These are phyloP conservation scores for Suillus spraguei DNA, from an alignment of 768 basidiomycete species.

Conservation along the genomic window DNA sequence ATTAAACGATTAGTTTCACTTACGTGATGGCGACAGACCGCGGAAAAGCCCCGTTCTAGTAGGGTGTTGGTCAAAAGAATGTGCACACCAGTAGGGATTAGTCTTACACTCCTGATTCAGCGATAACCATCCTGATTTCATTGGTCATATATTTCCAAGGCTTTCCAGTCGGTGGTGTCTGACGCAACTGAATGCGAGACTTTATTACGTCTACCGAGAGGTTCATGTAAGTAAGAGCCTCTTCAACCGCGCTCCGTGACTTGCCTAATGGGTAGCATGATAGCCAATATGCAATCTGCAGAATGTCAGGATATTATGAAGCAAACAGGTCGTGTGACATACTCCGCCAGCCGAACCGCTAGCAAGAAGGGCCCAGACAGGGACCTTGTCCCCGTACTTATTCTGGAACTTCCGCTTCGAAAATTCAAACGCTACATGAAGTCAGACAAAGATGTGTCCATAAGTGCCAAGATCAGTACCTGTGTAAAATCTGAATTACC, in stretches of 20 bases:
- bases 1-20: slow-evolving; percentile 30
- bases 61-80: neutral
- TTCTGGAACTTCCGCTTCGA: slow-evolving; percentile 76
- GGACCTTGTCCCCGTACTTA: slow-evolving; percentile 65
- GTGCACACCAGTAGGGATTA: slow-evolving; percentile 15
- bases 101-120: slow-evolving; percentile 73
- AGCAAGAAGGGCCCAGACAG: slow-evolving; percentile 83
- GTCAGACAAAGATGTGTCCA: neutral
- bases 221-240: neutral
- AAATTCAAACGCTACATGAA: slow-evolving; percentile 75
- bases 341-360: slow-evolving; percentile 86
- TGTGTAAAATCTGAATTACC: slow-evolving; percentile 61
- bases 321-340: slow-evolving; percentile 30
- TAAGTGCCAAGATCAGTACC: slow-evolving; percentile 35
- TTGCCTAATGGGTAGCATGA: slow-evolving; percentile 86
- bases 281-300: slow-evolving; percentile 88
- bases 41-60: slow-evolving; percentile 65
- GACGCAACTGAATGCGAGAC: slow-evolving; percentile 82
- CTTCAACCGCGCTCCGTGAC: slow-evolving; percentile 2
- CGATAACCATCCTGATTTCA: slow-evolving; percentile 68
- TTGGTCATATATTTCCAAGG: slow-evolving; percentile 75
- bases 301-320: slow-evolving; percentile 7
- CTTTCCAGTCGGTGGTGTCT: slow-evolving; percentile 70
- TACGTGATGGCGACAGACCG: slow-evolving; percentile 77
- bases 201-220: slow-evolving; percentile 76